Percentiles rank a stretch among this genome's conserved stretches.
These are phyloP conservation scores for Cyclaneusma minus DNA, from an alignment of 2,329 filamentous ascomycete species.

Conservation along the genomic window DNA sequence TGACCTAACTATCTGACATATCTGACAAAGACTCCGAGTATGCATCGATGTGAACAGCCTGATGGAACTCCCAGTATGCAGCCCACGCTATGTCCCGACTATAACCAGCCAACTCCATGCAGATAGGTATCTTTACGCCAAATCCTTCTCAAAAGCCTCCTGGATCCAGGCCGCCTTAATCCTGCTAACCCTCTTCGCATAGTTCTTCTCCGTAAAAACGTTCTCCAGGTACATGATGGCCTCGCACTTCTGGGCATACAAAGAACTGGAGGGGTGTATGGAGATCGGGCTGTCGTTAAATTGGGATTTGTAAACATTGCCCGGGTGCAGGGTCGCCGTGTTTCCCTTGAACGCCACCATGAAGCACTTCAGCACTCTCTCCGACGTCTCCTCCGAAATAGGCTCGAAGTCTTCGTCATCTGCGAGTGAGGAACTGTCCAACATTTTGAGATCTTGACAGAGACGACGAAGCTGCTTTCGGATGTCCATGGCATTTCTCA, in stretches of 20 bases:
- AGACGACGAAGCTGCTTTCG: conserved; percentile 43
- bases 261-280: conserved; percentile 45
- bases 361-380: conserved; percentile 42
- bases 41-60: no score
- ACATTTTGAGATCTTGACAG: conserved; percentile 34
- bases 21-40: no score
- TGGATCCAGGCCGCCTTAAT: conserved; percentile 43
- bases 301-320: conserved; percentile 43
- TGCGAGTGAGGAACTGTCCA: conserved; percentile 3
- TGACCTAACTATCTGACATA: no score
- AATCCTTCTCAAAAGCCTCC: conserved; percentile 9
- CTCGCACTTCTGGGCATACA: conserved; percentile 47
- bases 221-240: conserved; percentile 56
- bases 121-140: no score
- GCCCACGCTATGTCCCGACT: no score
- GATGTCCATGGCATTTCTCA: conserved; percentile 46
- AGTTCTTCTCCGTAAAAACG: conserved; percentile 50
- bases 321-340: conserved; percentile 43
- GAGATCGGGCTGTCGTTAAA: conserved; percentile 44
- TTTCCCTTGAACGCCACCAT: conserved; percentile 43
- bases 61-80: no score
- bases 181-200: conserved; percentile 49
- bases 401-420: conserved; percentile 26
- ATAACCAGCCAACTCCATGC: no score
- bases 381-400: conserved; percentile 35